Percentiles rank a stretch among this genome's conserved stretches.
These are phyloP conservation scores for Yarrowia yakushimensis DNA, from an alignment of 805 yeast genomes.

Conservation along the genomic window DNA sequence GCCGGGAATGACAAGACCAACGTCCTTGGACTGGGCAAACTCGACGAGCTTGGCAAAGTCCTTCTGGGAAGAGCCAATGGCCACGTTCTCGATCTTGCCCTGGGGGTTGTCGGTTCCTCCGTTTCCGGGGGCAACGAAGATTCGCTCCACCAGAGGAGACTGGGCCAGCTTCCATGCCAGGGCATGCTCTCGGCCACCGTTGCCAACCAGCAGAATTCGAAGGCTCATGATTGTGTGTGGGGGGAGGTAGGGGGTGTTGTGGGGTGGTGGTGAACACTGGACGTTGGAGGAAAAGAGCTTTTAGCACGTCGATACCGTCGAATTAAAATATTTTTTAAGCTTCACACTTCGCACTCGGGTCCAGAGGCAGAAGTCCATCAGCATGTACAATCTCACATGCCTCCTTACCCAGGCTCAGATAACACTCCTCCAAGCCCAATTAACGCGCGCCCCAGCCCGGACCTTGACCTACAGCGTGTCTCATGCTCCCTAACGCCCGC, in stretches of 20 bases:
- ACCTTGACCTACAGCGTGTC: not conserved
- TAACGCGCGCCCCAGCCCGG: not conserved
- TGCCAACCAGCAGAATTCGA: slow-evolving; percentile 84
- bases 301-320: not conserved
- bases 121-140: slow-evolving; percentile 95
- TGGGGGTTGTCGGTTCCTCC: slow-evolving; percentile 72
- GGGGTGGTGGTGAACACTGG: not conserved
- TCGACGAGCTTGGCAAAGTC: slow-evolving; percentile 67
- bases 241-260: not conserved
- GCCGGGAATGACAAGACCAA: slow-evolving; percentile 86
- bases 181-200: slow-evolving; percentile 99
- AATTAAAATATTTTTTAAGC: slow-evolving; percentile 18
- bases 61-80: slow-evolving; percentile 59
- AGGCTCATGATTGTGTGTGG: slow-evolving; percentile 30
- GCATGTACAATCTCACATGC: not conserved
- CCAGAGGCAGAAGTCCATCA: not conserved
- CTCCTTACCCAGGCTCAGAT: not conserved
- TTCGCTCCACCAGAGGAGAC: slow-evolving; percentile 63
- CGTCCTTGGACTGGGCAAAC: slow-evolving; percentile 65
- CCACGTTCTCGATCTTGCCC: slow-evolving; percentile 63
- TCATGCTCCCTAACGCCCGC: not conserved
- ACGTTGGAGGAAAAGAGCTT: not conserved
- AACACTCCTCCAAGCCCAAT: not conserved
- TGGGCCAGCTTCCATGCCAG: slow-evolving; percentile 86
- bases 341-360: slow-evolving; percentile 16